Evolutionary conservation across 2,329 filamentous ascomycete genomes (phyloP).

Genomic region (Chaetomium sp.): DNA sequence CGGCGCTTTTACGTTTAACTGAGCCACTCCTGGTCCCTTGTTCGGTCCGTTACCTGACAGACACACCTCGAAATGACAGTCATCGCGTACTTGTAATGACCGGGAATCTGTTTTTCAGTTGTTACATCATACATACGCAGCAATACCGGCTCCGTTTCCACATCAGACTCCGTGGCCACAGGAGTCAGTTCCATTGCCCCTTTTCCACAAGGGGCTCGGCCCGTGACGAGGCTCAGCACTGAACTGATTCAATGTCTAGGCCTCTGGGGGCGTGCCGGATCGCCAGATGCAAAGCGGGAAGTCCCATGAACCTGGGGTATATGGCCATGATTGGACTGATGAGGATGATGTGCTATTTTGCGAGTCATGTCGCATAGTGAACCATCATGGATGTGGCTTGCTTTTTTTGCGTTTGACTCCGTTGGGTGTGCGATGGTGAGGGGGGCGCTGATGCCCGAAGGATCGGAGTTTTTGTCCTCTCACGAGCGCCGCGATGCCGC

Average conservation of each 20-base stretch:
- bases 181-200: not conserved
- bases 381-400: not conserved
- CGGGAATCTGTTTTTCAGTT: not conserved
- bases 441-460: slow-evolving; percentile 13
- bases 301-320: not conserved
- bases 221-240: slow-evolving; percentile 8
- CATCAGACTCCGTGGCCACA: not conserved
- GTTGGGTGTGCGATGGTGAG: slow-evolving; percentile 2
- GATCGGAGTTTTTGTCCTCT: slow-evolving; percentile 8
- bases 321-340: not conserved
- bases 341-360: not conserved
- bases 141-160: not conserved
- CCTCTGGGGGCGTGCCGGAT: not conserved
- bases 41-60: not conserved
- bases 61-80: not conserved
- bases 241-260: slow-evolving; percentile 6
- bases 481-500: slow-evolving; percentile 12
- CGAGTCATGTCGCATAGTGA: slow-evolving; percentile 19
- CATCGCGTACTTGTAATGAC: not conserved
- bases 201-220: slow-evolving; percentile 12
- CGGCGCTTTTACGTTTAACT: not conserved
- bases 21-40: not conserved
- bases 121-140: not conserved
- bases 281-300: slow-evolving; percentile 5
- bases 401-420: not conserved